Conservation (phyloP, 1,139 yeast genomes). For the Nakaseomyces nivariensis region DNA sequence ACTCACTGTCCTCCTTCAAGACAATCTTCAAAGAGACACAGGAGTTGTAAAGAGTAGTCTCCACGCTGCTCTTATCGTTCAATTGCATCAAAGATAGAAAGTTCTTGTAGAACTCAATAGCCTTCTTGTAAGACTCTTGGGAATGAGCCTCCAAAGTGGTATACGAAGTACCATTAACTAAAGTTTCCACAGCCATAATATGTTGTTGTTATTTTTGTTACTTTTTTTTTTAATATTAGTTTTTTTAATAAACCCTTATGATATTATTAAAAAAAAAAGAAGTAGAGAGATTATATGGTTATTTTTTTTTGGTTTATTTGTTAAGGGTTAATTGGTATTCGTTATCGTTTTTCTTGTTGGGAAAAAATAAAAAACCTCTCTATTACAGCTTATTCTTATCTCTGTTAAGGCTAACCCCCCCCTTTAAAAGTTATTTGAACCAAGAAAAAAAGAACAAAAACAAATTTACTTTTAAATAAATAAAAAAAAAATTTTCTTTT, state of each 20-base stretch:
- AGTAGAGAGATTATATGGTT: too few relatives aligned
- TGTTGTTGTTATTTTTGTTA: background rate
- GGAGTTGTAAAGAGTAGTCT: constrained; percentile 12
- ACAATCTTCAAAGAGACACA: constrained; percentile 16
- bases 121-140: constrained; percentile 16
- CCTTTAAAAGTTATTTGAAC: too few relatives aligned
- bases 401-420: too few relatives aligned
- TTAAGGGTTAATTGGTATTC: too few relatives aligned
- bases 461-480: background rate
- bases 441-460: too few relatives aligned
- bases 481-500: background rate
- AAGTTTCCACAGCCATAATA: constrained; percentile 20
- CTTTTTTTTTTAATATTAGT: background rate
- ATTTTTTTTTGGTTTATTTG: too few relatives aligned
- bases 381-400: too few relatives aligned
- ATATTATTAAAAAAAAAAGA: too few relatives aligned
- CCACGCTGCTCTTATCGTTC: constrained; percentile 3
- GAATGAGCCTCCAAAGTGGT: constrained; percentile 26
- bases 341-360: too few relatives aligned
- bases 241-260: background rate
- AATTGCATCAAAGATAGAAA: constrained; percentile 8
- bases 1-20: constrained; percentile 14
- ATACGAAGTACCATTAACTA: constrained; percentile 29
- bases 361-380: too few relatives aligned
- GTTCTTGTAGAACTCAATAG: constrained; percentile 23